These are phyloP conservation scores for Flaveria sonorensis DNA, from an alignment of 129 eudicot species.

Conservation along the genomic window DNA sequence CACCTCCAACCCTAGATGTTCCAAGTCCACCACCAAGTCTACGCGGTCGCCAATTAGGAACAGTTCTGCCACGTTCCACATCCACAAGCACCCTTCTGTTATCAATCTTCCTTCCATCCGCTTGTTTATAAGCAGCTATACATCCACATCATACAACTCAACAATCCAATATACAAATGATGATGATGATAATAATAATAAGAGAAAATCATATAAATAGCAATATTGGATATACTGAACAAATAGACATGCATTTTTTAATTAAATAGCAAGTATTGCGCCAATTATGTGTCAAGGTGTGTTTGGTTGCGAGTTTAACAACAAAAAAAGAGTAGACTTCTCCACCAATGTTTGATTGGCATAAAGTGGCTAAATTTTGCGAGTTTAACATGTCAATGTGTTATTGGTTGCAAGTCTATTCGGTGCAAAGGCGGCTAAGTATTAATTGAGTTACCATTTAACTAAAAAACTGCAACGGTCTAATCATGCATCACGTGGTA, in stretches of 20 bases:
- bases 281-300: no score
- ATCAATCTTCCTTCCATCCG: constrained; percentile 95
- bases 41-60: constrained; percentile 97
- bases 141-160: constrained; percentile 10
- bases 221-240: no score
- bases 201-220: not conserved
- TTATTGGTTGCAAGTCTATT: not conserved
- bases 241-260: no score
- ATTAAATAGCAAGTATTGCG: no score
- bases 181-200: not conserved
- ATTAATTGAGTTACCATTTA: not conserved
- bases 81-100: constrained; percentile 95
- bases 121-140: constrained; percentile 98
- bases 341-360: no score
- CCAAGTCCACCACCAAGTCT: constrained; percentile 99
- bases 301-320: no score
- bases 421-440: not conserved
- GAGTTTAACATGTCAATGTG: not conserved
- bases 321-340: no score
- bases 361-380: not conserved
- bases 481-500: no score
- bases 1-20: constrained; percentile 93
- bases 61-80: constrained; percentile 98
- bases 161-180: constrained; percentile 20
- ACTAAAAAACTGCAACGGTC: no score